Percentiles rank a stretch among this genome's conserved stretches.
Conservation (phyloP, 2,329 filamentous ascomycete genomes). For the Proliferodiscus dingleyae region DNA sequence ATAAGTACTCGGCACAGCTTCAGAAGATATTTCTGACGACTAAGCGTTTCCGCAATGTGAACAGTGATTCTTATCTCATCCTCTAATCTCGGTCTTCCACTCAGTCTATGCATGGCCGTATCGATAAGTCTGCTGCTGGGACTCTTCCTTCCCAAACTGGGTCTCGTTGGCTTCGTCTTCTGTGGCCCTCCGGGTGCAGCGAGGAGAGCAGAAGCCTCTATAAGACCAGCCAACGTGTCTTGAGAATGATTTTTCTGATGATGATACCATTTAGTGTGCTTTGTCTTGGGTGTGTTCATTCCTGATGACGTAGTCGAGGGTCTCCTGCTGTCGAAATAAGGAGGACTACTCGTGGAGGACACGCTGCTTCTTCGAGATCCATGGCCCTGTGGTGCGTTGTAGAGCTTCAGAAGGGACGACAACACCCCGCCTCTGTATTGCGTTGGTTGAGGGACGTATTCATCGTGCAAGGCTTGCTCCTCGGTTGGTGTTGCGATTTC, state of each 20-base stretch:
- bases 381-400: slow-evolving; percentile 45
- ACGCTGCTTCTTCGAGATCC: slow-evolving; percentile 26
- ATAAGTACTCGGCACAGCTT: slow-evolving; percentile 83
- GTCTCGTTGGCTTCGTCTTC: slow-evolving; percentile 31
- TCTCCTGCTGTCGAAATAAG: slow-evolving; percentile 16
- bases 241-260: slow-evolving; percentile 41
- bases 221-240: slow-evolving; percentile 44
- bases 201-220: slow-evolving; percentile 51
- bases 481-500: slow-evolving; percentile 41
- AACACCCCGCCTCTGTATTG: slow-evolving; percentile 71
- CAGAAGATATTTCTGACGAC: slow-evolving; percentile 75
- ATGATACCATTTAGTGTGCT: slow-evolving; percentile 32
- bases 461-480: slow-evolving; percentile 45
- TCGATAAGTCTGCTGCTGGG: slow-evolving; percentile 24
- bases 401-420: slow-evolving; percentile 66
- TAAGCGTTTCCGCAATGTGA: slow-evolving; percentile 64
- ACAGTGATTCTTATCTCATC: slow-evolving; percentile 45
- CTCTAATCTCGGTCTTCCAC: slow-evolving; percentile 27
- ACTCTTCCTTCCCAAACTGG: slow-evolving; percentile 25
- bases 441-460: slow-evolving; percentile 61
- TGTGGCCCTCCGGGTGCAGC: slow-evolving; percentile 41
- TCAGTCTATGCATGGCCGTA: slow-evolving; percentile 19
- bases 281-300: slow-evolving; percentile 31
- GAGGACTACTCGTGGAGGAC: slow-evolving; percentile 32
- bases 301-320: slow-evolving; percentile 37